Base-by-base conservation (phyloP, 371 early-diverging fungal genomes). In the Mortierella polycephala region DNA sequence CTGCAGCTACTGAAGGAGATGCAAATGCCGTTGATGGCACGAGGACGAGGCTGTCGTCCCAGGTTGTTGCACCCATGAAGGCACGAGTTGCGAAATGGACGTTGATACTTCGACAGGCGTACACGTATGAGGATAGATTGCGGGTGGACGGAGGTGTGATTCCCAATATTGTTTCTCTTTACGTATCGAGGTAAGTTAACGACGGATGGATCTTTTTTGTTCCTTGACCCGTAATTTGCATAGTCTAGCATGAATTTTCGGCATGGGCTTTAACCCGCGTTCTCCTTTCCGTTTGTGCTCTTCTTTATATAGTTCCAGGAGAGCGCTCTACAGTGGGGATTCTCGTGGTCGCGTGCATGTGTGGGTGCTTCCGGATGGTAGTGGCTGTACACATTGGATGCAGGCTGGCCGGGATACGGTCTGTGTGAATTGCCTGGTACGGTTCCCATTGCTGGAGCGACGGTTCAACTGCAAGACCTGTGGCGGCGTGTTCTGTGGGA, bases 301-400 rank as follows among this genome's bases (percentile, higher is more conserved):
- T 13, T 55, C 5, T 41, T 45, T 45, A 45, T 53, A 50, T 58
- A 82, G 82, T 68, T 71, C 85, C 16, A 85, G 83, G 57, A 82
- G 88, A 47, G 87, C 87, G 1, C 69, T 94, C 20, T 83, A 91
- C 21, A 85, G 86, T 21, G 93, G 93, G 7, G 91, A 90, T 71
- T 79, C 83, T 13, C 64, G 74, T 0, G 94, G 93, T 0, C 82
- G 87, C 20, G 83, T 94, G 6, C 81, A 84, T 70, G 64, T 88
- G 0, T 94, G 88, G 85, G 87, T 88, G 1, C 63, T 92, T 13
- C 92, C 93, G 0, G 93, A 94, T 67, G 88, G 89, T 10, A 86
- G 87, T 21, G 89, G 89, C 37, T 89, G 90, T 8, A 79, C 85
- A 9, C 93, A 94, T 69, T 89, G 83, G 67, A 83, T 84, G 69